These are phyloP conservation scores for Pythium grandisporangium DNA, from an alignment of 352 stramenopile species.

Conservation along the genomic window DNA sequence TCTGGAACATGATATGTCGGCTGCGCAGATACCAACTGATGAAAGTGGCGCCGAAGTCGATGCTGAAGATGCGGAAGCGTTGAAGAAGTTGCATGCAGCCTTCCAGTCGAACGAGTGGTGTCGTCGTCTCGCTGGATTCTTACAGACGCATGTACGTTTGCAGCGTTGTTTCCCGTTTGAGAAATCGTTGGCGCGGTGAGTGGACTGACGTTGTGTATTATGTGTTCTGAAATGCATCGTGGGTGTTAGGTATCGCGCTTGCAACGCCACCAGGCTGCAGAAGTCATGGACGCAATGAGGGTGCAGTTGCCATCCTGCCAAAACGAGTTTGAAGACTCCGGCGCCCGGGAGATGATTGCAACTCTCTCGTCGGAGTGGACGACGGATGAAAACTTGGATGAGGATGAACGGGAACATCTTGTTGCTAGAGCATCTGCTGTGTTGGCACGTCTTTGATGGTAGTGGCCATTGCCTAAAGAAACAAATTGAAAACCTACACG, in stretches of 20 bases:
- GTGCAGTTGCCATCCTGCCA: constrained; percentile 52
- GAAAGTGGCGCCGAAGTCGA: constrained; percentile 1
- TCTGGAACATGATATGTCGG: too few species aligned
- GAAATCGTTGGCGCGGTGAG: not conserved
- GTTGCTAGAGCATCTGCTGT: too few species aligned
- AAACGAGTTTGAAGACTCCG: constrained; percentile 21
- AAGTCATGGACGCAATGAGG: constrained; percentile 49
- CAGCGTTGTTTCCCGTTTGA: not conserved
- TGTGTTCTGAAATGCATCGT: not conserved
- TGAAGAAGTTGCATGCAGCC: constrained; percentile 32
- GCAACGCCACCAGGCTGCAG: constrained; percentile 29
- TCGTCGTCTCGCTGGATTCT: constrained; percentile 31
- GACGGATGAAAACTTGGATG: constrained; percentile 26
- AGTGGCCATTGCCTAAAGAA: too few species aligned
- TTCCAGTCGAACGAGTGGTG: constrained; percentile 56
- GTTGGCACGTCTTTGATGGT: too few species aligned
- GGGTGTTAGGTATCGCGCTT: constrained; percentile 21
- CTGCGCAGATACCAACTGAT: too few species aligned
- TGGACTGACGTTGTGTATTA: not conserved
- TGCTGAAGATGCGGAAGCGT: constrained; percentile 8
- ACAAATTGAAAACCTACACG: too few species aligned
- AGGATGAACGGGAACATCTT: constrained; percentile 46
- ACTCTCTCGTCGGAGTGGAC: constrained; percentile 14
- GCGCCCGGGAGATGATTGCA: constrained; percentile 29
- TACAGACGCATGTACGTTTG: constrained; percentile 18